phyloP scores from a whole-genome alignment of 768 basidiomycete species.

The Mycena leptocephala region DNA sequence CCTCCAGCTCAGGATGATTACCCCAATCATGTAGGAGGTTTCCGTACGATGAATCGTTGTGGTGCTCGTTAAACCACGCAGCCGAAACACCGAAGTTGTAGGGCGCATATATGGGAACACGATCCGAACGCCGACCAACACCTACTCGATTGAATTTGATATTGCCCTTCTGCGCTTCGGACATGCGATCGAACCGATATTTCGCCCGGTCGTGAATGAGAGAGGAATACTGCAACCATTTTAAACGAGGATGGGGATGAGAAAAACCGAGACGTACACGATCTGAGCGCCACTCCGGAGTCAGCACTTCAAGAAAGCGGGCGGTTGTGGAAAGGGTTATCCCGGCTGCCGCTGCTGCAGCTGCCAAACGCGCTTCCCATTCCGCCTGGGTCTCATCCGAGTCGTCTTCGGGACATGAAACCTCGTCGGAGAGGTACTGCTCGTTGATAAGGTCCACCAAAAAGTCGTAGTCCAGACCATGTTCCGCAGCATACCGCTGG shows the following conservation, averaged over 20 bases:
- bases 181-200: background rate
- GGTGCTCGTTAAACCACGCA: background rate
- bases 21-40: background rate
- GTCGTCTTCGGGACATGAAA: background rate
- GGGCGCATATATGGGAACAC: background rate
- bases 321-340: background rate
- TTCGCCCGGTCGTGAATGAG: background rate
- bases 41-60: background rate
- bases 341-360: background rate
- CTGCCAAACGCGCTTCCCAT: background rate
- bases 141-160: background rate
- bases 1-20: background rate
- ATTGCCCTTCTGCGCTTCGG: background rate
- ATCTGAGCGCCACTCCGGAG: background rate
- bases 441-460: background rate
- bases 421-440: constrained; percentile 9
- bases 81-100: background rate
- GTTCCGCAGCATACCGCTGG: background rate
- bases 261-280: background rate
- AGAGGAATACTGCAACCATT: background rate
- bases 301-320: background rate
- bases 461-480: background rate
- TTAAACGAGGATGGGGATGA: background rate
- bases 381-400: background rate
- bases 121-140: background rate